A percentile compares a stretch with the other conserved stretches of the same genome.
Conservation (phyloP, 2,329 filamentous ascomycete species). For the Aureobasidium sp. region DNA sequence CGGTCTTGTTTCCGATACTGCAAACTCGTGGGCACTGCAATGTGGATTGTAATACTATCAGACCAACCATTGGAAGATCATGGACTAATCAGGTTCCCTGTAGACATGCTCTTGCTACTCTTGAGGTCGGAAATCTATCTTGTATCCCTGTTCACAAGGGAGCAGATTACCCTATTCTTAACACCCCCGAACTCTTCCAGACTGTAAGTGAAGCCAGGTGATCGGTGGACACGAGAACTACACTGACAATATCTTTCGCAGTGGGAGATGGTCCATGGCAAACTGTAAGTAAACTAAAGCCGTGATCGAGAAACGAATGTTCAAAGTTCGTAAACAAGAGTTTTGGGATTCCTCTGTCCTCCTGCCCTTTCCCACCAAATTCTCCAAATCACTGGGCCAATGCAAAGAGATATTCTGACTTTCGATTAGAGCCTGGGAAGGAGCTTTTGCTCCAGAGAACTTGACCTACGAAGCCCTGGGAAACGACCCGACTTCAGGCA, state of each 20-base stretch:
- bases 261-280: slow-evolving; percentile 39
- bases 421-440: slow-evolving; percentile 33
- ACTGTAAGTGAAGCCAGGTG: slow-evolving; percentile 16
- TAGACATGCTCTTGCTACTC: slow-evolving; percentile 37
- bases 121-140: slow-evolving; percentile 39
- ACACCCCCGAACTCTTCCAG: slow-evolving; percentile 37
- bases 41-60: slow-evolving; percentile 24
- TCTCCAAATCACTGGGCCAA: no score
- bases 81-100: neutral
- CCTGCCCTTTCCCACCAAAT: no score
- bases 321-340: neutral
- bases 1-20: slow-evolving; percentile 35
- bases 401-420: neutral
- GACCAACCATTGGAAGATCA: no score
- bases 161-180: slow-evolving; percentile 40
- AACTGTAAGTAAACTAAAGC: slow-evolving; percentile 21
- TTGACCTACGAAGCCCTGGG: slow-evolving; percentile 35
- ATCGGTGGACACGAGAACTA: neutral
- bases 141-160: slow-evolving; percentile 44
- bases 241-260: neutral
- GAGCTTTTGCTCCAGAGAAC: slow-evolving; percentile 39
- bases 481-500: slow-evolving; percentile 38
- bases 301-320: neutral
- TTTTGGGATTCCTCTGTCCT: neutral
- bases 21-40: slow-evolving; percentile 41